Conservation (phyloP, 257 asterid genomes). For the Voacanga thouarsii region DNA sequence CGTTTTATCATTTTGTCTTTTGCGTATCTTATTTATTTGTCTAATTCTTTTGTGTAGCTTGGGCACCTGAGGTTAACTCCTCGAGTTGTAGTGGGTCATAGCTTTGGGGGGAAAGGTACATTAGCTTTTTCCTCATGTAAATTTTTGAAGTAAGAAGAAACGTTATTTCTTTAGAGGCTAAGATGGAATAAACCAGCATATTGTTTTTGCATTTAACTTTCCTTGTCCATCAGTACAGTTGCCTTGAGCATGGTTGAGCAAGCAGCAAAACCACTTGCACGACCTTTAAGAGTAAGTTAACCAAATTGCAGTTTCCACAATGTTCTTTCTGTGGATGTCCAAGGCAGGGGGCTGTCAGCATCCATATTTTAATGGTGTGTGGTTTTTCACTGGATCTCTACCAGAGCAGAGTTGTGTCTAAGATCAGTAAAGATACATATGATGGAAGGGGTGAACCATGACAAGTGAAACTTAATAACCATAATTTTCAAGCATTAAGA, state of each 20-base stretch:
- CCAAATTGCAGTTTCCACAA: not conserved
- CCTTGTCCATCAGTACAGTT: slow-evolving; percentile 45
- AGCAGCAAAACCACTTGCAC: slow-evolving; percentile 93
- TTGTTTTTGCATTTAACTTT: slow-evolving; percentile 4
- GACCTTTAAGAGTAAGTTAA: slow-evolving; percentile 88
- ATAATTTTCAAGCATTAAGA: not conserved
- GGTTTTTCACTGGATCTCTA: not conserved
- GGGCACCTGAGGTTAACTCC: slow-evolving; percentile 87
- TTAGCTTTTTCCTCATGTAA: slow-evolving; percentile 11
- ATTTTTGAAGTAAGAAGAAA: not conserved
- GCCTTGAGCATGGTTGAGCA: slow-evolving; percentile 99
- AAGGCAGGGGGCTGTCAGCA: not conserved
- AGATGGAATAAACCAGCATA: not conserved
- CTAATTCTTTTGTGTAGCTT: slow-evolving; percentile 48
- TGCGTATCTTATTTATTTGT: not conserved
- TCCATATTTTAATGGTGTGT: not conserved
- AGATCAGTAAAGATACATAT: not conserved
- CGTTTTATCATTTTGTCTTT: not conserved
- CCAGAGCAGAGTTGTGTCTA: not conserved
- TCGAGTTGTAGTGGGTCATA: slow-evolving; percentile 92
- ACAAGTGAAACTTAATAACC: slow-evolving; percentile 3
- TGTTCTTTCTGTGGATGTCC: not conserved
- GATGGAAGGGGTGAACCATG: not conserved
- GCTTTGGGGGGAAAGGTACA: slow-evolving; percentile 99
- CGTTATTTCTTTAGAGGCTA: not conserved